Conservation (phyloP, 495 filamentous ascomycete species). For the Podospora anserina region DNA sequence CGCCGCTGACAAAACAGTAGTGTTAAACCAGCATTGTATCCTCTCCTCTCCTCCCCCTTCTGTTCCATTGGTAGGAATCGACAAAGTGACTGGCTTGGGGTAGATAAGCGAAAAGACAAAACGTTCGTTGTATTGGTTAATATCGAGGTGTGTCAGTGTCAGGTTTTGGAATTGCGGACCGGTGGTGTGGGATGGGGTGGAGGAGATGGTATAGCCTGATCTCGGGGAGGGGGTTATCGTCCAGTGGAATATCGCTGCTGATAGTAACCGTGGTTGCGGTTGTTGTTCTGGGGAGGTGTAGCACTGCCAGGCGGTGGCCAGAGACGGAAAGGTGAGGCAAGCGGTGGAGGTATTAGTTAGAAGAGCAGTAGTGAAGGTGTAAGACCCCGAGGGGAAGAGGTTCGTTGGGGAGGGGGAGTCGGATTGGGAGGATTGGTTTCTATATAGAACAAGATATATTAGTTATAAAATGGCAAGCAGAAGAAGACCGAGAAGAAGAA, state of each 20-base stretch:
- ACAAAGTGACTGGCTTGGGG: constrained; percentile 45
- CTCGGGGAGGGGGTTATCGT: constrained; percentile 38
- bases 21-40: constrained; percentile 50
- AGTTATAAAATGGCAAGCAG: background rate
- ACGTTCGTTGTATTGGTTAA: constrained; percentile 58
- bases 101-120: constrained; percentile 48
- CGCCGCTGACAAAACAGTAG: constrained; percentile 46
- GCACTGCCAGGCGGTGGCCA: constrained; percentile 44
- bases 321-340: constrained; percentile 48
- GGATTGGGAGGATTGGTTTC: constrained; percentile 8
- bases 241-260: constrained; percentile 53
- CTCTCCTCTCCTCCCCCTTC: constrained; percentile 1
- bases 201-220: constrained; percentile 43
- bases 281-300: constrained; percentile 40
- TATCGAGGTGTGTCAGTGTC: constrained; percentile 70
- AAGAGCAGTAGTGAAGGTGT: constrained; percentile 53
- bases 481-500: background rate
- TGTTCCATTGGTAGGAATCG: background rate
- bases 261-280: background rate
- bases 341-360: constrained; percentile 47
- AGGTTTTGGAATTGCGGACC: constrained; percentile 76
- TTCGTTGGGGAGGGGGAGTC: constrained; percentile 4
- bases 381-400: constrained; percentile 55
- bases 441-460: background rate
- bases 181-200: constrained; percentile 44